Conservation (phyloP, 306 rosid genomes). For the Vigna trinervia region DNA sequence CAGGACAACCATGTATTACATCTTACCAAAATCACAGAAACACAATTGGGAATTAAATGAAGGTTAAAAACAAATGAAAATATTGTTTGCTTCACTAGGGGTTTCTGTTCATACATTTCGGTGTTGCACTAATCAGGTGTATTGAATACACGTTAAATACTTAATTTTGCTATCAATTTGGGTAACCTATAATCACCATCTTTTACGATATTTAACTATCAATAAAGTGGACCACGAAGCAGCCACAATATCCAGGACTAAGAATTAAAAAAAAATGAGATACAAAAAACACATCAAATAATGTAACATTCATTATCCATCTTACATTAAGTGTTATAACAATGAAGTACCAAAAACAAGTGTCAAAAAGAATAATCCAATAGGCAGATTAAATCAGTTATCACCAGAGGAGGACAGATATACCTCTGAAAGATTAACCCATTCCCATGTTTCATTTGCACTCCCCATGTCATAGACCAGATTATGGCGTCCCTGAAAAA, state of each 20-base stretch:
- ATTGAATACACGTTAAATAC: slow-evolving; percentile 6
- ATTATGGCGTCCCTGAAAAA: slow-evolving; percentile 80
- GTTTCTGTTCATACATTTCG: slow-evolving; percentile 4
- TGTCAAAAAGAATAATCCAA: not conserved
- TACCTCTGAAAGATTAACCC: slow-evolving; percentile 97
- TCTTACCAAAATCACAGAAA: slow-evolving; percentile 35
- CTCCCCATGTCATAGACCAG: slow-evolving; percentile 83
- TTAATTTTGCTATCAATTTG: not conserved
- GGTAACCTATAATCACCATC: not conserved
- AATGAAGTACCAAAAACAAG: not conserved
- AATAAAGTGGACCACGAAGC: not conserved
- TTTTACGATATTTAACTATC: not conserved
- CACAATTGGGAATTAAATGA: slow-evolving; percentile 18
- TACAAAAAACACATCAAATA: not conserved
- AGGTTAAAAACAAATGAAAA: slow-evolving; percentile 30
- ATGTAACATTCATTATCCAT: not conserved
- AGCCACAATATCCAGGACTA: not conserved
- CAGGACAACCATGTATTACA: slow-evolving; percentile 8
- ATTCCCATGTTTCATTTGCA: slow-evolving; percentile 86
- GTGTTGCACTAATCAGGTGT: not conserved
- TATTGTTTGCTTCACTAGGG: not conserved
- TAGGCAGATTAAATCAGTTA: not conserved
- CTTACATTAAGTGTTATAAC: not conserved
- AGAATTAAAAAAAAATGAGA: not conserved
- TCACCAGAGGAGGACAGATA: slow-evolving; percentile 27